Evolutionary conservation across 2,329 filamentous ascomycete species (phyloP).

Genomic region (Akanthomyces dipterigenus): DNA sequence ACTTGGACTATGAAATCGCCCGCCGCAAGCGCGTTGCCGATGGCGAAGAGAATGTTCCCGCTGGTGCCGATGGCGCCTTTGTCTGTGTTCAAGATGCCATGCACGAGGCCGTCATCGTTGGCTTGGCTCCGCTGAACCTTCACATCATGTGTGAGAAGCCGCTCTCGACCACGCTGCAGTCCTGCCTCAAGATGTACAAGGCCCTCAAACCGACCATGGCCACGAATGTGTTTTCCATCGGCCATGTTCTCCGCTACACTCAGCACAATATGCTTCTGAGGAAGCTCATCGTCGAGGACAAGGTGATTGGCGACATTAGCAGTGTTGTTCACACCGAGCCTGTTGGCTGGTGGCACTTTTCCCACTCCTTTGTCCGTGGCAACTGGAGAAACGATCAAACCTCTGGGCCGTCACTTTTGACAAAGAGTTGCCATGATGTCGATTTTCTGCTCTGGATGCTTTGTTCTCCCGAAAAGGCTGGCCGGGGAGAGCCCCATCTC

Average conservation of each 20-base stretch:
- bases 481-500: slow-evolving; percentile 54
- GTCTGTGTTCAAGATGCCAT: slow-evolving; percentile 76
- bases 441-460: slow-evolving; percentile 90
- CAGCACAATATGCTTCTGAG: slow-evolving; percentile 85
- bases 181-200: slow-evolving; percentile 69
- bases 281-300: slow-evolving; percentile 67
- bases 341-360: slow-evolving; percentile 93
- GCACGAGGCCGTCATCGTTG: slow-evolving; percentile 74
- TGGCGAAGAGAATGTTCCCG: slow-evolving; percentile 39
- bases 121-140: slow-evolving; percentile 60
- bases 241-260: slow-evolving; percentile 88
- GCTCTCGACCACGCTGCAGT: slow-evolving; percentile 68
- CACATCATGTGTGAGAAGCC: slow-evolving; percentile 97
- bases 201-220: slow-evolving; percentile 37
- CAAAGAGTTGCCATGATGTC: slow-evolving; percentile 95
- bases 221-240: slow-evolving; percentile 70
- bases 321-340: slow-evolving; percentile 90
- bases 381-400: slow-evolving; percentile 84
- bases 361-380: slow-evolving; percentile 83
- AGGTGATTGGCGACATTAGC: slow-evolving; percentile 74
- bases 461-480: slow-evolving; percentile 56
- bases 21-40: slow-evolving; percentile 49
- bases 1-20: slow-evolving; percentile 62
- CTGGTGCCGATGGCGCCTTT: slow-evolving; percentile 56
- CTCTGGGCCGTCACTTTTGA: slow-evolving; percentile 75